Base-by-base conservation (phyloP, 495 filamentous ascomycete species). In the Rhizodiscina lignyota region DNA sequence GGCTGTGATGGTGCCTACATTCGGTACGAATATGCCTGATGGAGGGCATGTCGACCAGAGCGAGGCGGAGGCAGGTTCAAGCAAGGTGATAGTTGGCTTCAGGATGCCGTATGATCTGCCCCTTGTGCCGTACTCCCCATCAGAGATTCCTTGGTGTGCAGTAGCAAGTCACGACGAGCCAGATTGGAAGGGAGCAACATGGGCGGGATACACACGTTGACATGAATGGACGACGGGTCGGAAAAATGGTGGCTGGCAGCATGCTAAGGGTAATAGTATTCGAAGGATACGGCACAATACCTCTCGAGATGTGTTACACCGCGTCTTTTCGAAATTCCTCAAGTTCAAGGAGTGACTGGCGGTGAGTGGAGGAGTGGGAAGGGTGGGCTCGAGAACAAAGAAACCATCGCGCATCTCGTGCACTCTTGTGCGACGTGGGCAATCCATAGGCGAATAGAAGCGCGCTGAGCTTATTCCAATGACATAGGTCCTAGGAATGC, bases 51-150 rank as follows among this genome's bases (percentile, higher is more conserved):
- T 20, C 5, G 31, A 42, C 18, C 38, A 29, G 18, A 21, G 16
- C n/a, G 31, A 18, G 5, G 35, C 15, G 10, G 23, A 31, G 11
- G 31, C 35, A 6, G 40, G 42, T 4, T 16, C 31, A 2, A 26
- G 23, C 1, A 43, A 48, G 35, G 44, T 48, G 13, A 43, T 64
- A 0, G 69, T 91, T 13, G 79, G 77, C 0, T 61, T 86, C 26
- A 64, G 84, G 8, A 75, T 93, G 66, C 80, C 86, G 18, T 94
- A 94, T 58, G 74, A 74, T 50, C 56, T 92, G 2, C 86, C 86
- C 0, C 52, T 91, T 16, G 64, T 68, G 21, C 61, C 58, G 17
- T 93, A 93, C 47, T 57, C 39, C 0, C 32, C 51, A 4, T 53
- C 55, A 4, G 82, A 92, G 41, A 59, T 62, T 18, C 84, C 84